Evolutionary conservation across 2,329 filamentous ascomycete genomes (phyloP).

Genomic region (Trichoderma endophyticum): DNA sequence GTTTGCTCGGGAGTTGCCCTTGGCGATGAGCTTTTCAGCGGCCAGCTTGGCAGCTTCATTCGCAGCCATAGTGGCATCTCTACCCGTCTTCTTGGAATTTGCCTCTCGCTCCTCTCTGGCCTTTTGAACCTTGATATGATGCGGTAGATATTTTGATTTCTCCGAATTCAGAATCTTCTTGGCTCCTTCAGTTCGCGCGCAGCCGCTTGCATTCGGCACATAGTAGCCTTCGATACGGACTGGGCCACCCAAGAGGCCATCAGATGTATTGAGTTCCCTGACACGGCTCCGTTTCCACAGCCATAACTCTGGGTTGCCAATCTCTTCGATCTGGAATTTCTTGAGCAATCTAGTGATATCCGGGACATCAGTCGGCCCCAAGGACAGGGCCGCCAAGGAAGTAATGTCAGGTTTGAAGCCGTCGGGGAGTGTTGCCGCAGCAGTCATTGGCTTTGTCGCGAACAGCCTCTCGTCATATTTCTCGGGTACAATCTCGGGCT

Average conservation of each 20-base stretch:
- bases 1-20: slow-evolving; percentile 87
- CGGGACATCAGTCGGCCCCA: slow-evolving; percentile 47
- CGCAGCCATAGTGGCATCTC: slow-evolving; percentile 62
- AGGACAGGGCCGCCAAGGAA: slow-evolving; percentile 42
- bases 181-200: slow-evolving; percentile 85
- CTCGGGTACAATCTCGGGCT: slow-evolving; percentile 45
- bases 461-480: slow-evolving; percentile 47
- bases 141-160: slow-evolving; percentile 96
- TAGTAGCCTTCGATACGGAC: slow-evolving; percentile 65
- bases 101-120: slow-evolving; percentile 87
- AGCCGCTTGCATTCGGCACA: slow-evolving; percentile 79
- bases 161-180: slow-evolving; percentile 96
- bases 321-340: slow-evolving; percentile 42
- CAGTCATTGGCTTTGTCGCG: slow-evolving; percentile 43
- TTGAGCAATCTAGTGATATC: slow-evolving; percentile 48
- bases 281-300: slow-evolving; percentile 56
- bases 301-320: slow-evolving; percentile 54
- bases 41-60: slow-evolving; percentile 70
- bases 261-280: slow-evolving; percentile 50
- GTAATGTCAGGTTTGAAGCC: slow-evolving; percentile 46
- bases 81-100: slow-evolving; percentile 62
- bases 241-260: slow-evolving; percentile 29
- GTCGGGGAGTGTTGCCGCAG: slow-evolving; percentile 45
- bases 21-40: slow-evolving; percentile 76
- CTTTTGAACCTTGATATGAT: slow-evolving; percentile 94